Base-by-base conservation (phyloP, 495 filamentous ascomycete species). In the Aspergillus conjunctus region DNA sequence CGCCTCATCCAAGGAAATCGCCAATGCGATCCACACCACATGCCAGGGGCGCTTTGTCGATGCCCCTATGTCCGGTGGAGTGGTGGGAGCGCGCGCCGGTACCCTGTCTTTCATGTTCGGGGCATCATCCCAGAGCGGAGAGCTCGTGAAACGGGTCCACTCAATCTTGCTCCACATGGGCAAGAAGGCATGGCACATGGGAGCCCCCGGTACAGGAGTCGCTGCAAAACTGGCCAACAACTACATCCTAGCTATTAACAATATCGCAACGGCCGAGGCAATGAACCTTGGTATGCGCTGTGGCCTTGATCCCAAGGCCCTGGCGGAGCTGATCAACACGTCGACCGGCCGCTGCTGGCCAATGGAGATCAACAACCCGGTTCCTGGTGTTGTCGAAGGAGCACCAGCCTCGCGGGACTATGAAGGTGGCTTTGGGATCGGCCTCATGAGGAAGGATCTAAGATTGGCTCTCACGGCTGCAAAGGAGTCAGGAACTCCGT, bases 141-240 rank as follows among this genome's bases (percentile, higher is more conserved):
- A 82, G 4, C 66, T 90, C 0, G 73, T 96, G 9, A 73, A 85
- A 4, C 83, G 80, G 11, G 73, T 90, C 9, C 84, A 82, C 39
- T 76, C 80, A 0, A 78, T 92, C 12, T 77, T 97, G 7, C 70
- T 84, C 7, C 80, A 87, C 33, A 95, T 97, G 92, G 93, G 93
- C 15, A 87, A 87, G 64, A 87, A 87, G 18, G 85, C 91, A 8
- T 76, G 93, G 64, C 92, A 96, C 67, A 87, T 92, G 61, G 93
- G 93, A 0, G 79, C 80, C 0, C 91, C 92, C 48, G 91, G 91
- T 3, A 80, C 88, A 17, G 93, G 93, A 3, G 80, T 97, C 0
- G 87, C 88, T 3, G 91, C 86, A 11, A 97, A 97, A 71, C 80
- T 97, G 8, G 90, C 92, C 30, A 97, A 97, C 73, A 97, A 97